Conservation (phyloP, 345 rosid species). For the Bruguiera sexangula region DNA sequence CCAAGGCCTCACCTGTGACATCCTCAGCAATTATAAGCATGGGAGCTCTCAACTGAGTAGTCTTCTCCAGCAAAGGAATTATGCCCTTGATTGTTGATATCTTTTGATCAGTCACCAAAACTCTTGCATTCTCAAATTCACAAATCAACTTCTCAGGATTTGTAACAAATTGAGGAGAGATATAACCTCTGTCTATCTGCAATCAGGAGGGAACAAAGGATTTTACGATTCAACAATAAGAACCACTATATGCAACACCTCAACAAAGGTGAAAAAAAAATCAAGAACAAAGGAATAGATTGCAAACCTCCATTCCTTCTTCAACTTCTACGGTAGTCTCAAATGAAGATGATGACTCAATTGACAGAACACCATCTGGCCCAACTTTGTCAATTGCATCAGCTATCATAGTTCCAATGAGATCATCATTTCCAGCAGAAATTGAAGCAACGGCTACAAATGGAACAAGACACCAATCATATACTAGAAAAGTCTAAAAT, state of each 20-base stretch:
- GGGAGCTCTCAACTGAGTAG: conserved; percentile 88
- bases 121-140: conserved; percentile 95
- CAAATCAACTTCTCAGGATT: conserved; percentile 81
- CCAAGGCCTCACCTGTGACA: conserved; percentile 91
- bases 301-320: conserved; percentile 92
- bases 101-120: conserved; percentile 87
- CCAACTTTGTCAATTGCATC: conserved; percentile 99
- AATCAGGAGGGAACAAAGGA: not conserved
- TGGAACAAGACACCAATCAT: not conserved
- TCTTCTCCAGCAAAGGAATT: conserved; percentile 85
- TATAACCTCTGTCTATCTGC: conserved; percentile 93
- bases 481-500: not conserved
- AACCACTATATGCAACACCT: not conserved
- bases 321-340: conserved; percentile 96
- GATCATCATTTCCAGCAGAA: conserved; percentile 96
- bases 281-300: not conserved
- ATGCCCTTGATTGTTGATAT: conserved; percentile 90
- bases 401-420: conserved; percentile 90
- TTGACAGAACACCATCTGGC: conserved; percentile 97
- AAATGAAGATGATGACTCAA: conserved; percentile 94
- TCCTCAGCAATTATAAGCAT: conserved; percentile 93
- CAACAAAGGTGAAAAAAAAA: no score
- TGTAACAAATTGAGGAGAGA: conserved; percentile 95
- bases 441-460: conserved; percentile 78
- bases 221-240: not conserved